Evolutionary conservation across 192 early-diverging fungal species (phyloP), one percentile per base, ranked within the genome.

Genomic region (Coemansia guatemalensis): DNA sequence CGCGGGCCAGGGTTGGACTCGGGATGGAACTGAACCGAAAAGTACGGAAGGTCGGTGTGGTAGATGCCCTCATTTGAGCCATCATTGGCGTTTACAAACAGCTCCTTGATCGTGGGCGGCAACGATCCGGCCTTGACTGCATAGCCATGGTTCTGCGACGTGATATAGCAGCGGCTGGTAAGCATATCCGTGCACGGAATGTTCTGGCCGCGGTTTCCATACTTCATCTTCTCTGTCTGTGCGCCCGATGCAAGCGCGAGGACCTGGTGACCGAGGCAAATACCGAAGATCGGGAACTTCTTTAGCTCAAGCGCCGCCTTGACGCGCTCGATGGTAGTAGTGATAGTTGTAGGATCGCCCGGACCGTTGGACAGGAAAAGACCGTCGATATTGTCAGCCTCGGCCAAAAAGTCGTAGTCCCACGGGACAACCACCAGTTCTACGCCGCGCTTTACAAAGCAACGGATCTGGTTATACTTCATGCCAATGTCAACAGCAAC

Each of bases 391-490:
- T 44, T 56, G 56, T 69, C 67, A 22, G 65, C 59, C 30, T 93
- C 92, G 8, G 74, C 77, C 47, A 86, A 72, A 69, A 98, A 96
- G 79, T 98, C 93, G 69, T 97, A 91, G 77, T 99, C 85, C 94
- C 95, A 99, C 17, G 97, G 97, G 9, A 99, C 95, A 5, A 97
- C 89, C 62, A 90, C 87, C 58, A 98, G 69, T 67, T 96, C 92
- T 12, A 99, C 93, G 65, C 96, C 96, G 35, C 96, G 92, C 68
- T 92, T 88, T 47, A 95, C 86, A 66, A 99, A 97, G 85, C 97
- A 99, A 61, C 97, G 89, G 78, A 98, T 93, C 80, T 99, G 97
- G 83, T 98, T 99, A 84, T 87, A 93, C 81, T 99, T 99, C 93
- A 99, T 95, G 60, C 97, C 97, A 6, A 99, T 92, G 72, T 99